A percentile compares a stretch with the other conserved stretches of the same genome.
phyloP scores from a whole-genome alignment of 805 yeast genomes.

The Candida loeiensis region DNA sequence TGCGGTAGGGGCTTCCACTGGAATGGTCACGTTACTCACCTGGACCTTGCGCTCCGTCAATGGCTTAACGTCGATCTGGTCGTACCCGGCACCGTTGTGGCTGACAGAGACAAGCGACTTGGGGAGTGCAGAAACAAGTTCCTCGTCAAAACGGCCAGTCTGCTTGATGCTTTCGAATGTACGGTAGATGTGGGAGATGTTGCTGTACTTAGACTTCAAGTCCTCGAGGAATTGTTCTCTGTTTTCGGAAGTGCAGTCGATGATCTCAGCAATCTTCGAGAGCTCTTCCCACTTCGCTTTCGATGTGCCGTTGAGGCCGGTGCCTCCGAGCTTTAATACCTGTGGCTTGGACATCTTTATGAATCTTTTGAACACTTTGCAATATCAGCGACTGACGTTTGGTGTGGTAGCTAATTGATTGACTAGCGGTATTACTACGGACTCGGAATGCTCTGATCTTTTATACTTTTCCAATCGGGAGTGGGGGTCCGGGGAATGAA shows the following conservation, averaged over 20 bases:
- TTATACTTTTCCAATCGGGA: neutral
- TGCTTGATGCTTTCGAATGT: conserved; percentile 49
- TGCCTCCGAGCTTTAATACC: conserved; percentile 63
- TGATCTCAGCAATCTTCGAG: conserved; percentile 36
- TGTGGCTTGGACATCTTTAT: conserved; percentile 9
- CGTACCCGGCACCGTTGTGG: conserved; percentile 76
- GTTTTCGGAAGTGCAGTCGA: conserved; percentile 31
- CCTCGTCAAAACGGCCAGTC: conserved; percentile 67
- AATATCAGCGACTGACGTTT: too few relatives aligned
- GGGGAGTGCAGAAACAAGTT: conserved; percentile 55
- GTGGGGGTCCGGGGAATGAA: too few relatives aligned
- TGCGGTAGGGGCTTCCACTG: conserved; percentile 71
- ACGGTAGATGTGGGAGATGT: conserved; percentile 43
- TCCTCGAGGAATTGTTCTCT: conserved; percentile 42
- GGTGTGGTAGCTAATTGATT: neutral
- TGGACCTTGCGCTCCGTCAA: conserved; percentile 53
- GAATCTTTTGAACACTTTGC: neutral
- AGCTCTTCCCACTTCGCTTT: conserved; percentile 60
- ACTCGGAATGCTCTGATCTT: too few relatives aligned
- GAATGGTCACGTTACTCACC: conserved; percentile 62
- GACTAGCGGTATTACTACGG: neutral
- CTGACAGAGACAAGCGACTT: conserved; percentile 47
- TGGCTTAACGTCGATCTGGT: conserved; percentile 59
- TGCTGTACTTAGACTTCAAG: conserved; percentile 42
- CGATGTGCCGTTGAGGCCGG: conserved; percentile 11